Percentiles rank a stretch among this genome's conserved stretches.
Evolutionary conservation across 1,284 basidiomycete species (phyloP).

Genomic region (Blastosporella zonata): DNA sequence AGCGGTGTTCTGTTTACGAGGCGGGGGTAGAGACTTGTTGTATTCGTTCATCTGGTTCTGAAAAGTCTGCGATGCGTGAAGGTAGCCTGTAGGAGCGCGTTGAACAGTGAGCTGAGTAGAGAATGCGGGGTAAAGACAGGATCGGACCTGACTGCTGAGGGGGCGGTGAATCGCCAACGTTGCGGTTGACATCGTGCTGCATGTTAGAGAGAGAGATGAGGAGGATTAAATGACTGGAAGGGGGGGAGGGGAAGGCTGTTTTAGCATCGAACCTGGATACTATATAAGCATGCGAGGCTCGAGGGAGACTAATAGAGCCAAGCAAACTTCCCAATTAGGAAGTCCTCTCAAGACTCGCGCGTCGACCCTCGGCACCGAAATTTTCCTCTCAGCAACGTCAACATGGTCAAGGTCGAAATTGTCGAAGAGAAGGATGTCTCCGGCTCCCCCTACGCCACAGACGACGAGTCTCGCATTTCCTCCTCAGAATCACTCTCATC

Average conservation of each 20-base stretch:
- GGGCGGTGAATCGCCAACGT: conserved; percentile 24
- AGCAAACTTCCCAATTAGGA: conserved; percentile 20
- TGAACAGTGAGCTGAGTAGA: conserved; percentile 18
- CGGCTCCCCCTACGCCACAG: conserved; percentile 66
- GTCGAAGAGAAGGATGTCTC: conserved; percentile 69
- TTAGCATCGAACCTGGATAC: conserved; percentile 26
- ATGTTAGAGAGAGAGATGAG: conserved; percentile 23
- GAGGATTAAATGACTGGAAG: conserved; percentile 17
- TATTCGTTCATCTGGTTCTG: conserved; percentile 78
- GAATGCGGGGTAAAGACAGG: conserved; percentile 9
- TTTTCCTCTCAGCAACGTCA: conserved; percentile 23
- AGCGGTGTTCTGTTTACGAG: conserved; percentile 86
- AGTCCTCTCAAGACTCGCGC: conserved; percentile 14
- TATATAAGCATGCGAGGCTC: conserved; percentile 33
- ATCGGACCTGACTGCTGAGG: conserved; percentile 41
- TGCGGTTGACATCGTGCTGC: conserved; percentile 32
- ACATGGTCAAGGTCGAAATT: conserved; percentile 84
- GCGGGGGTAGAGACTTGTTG: conserved; percentile 69
- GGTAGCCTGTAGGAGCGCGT: conserved; percentile 42
- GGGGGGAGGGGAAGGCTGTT: conserved; percentile 21
- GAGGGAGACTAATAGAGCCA: conserved; percentile 27
- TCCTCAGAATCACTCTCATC: conserved; percentile 76
- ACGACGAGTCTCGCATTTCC: conserved; percentile 61
- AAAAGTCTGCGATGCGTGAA: conserved; percentile 56
- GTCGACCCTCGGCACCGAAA: conserved; percentile 26